phyloP scores from a whole-genome alignment of 225 moss, liverwort and hornwort species.

The Climacium dendroides region DNA sequence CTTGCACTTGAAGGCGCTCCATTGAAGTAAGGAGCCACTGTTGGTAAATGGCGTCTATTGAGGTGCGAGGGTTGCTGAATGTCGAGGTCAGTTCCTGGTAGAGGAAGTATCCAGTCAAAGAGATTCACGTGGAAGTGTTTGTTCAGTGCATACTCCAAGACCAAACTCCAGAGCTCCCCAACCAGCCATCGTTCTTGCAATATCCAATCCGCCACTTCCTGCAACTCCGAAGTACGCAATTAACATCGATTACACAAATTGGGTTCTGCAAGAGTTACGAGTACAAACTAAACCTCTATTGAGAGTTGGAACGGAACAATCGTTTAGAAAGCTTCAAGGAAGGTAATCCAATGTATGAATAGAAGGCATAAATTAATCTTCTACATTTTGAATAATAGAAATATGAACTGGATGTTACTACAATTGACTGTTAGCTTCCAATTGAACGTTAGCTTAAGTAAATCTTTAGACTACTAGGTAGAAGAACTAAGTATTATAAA shows the following conservation, averaged over 20 bases:
- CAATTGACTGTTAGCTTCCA: background rate
- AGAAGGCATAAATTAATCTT: background rate
- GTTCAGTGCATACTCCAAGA: constrained; percentile 20
- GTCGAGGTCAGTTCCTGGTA: constrained; percentile 17
- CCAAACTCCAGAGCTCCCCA: constrained; percentile 44
- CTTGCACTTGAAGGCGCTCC: background rate
- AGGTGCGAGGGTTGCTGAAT: background rate
- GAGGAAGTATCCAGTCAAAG: constrained; percentile 50
- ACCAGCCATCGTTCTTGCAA: constrained; percentile 38
- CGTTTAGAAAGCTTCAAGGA: background rate
- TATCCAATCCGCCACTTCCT: constrained; percentile 49
- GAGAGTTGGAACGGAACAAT: too few relatives aligned
- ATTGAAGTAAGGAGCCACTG: background rate
- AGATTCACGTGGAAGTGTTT: constrained; percentile 19
- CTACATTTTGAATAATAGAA: background rate
- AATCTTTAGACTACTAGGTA: background rate
- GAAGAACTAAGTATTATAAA: background rate
- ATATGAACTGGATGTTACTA: background rate
- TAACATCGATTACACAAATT: background rate
- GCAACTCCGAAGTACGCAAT: background rate
- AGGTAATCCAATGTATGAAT: background rate
- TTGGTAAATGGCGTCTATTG: background rate
- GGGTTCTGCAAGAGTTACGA: background rate
- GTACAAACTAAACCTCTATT: background rate
- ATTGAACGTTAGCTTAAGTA: background rate